Evolutionary conservation across 202 grass and related monocot species (phyloP).

Genomic region (Musa balbisiana): DNA sequence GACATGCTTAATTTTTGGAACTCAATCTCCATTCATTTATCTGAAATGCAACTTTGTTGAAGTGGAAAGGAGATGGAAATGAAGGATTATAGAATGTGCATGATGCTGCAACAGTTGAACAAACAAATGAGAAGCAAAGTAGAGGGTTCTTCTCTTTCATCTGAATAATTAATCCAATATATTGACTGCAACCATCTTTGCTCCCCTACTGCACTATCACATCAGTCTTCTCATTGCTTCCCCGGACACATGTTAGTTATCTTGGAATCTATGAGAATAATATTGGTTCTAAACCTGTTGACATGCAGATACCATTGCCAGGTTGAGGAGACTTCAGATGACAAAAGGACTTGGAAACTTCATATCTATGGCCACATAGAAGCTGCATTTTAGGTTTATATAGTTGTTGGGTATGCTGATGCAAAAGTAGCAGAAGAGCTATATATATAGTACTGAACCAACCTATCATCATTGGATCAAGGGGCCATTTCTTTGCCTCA

Average conservation of each 20-base stretch:
- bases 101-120: background rate
- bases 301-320: background rate
- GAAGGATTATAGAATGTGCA: background rate
- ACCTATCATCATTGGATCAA: no score
- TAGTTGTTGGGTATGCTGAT: background rate
- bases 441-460: no score
- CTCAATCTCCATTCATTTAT: no score
- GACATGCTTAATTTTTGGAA: background rate
- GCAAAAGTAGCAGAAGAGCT: background rate
- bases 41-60: background rate
- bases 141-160: background rate
- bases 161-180: background rate
- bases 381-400: background rate
- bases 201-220: background rate
- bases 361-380: background rate
- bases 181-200: background rate
- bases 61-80: background rate
- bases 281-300: background rate
- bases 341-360: background rate
- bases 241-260: background rate
- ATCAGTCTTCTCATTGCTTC: background rate
- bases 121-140: background rate
- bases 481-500: no score
- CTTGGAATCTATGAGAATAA: background rate
- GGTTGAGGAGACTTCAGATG: background rate